Evolutionary conservation across 169 alveolate genomes (phyloP).

Genomic region (Cryptosporidium baileyi): DNA sequence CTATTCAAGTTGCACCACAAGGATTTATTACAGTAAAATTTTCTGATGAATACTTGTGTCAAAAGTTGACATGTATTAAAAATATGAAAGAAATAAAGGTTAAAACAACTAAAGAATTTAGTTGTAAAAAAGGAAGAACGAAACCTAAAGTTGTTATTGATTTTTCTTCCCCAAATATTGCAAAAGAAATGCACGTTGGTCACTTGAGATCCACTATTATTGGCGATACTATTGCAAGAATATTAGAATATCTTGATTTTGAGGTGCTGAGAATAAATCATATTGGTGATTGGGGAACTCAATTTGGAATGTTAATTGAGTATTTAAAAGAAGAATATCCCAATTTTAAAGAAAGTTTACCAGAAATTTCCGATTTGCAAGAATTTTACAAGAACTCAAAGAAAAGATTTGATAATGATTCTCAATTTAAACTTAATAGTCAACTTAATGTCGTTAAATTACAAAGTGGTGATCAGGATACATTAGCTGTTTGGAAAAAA

Average conservation of each 20-base stretch:
- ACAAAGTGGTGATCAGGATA: constrained; percentile 85
- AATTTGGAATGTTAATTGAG: constrained; percentile 98
- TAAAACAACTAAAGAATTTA: constrained; percentile 58
- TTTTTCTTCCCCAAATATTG: constrained; percentile 98
- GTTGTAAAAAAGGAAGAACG: constrained; percentile 3
- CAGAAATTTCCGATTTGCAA: constrained; percentile 92
- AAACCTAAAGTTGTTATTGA: constrained; percentile 89
- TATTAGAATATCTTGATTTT: constrained; percentile 86
- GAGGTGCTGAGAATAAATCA: constrained; percentile 91
- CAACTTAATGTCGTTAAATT: constrained; percentile 87
- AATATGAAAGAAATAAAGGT: constrained; percentile 73
- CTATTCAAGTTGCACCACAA: constrained; percentile 83
- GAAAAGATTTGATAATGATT: constrained; percentile 86
- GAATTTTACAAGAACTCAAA: constrained; percentile 95
- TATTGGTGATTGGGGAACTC: constrained; percentile 99
- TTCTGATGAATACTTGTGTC: constrained; percentile 69
- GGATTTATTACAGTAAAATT: constrained; percentile 78
- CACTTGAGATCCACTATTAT: constrained; percentile 97
- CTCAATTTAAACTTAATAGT: constrained; percentile 85
- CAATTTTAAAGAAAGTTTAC: constrained; percentile 87
- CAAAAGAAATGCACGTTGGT: constrained; percentile 99
- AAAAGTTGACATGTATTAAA: constrained; percentile 21
- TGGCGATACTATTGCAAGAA: constrained; percentile 94
- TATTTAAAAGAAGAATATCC: constrained; percentile 89
- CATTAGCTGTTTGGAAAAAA: constrained; percentile 86